These are phyloP conservation scores for Articulospora tetracladia DNA, from an alignment of 495 filamentous ascomycete genomes.

Conservation along the genomic window DNA sequence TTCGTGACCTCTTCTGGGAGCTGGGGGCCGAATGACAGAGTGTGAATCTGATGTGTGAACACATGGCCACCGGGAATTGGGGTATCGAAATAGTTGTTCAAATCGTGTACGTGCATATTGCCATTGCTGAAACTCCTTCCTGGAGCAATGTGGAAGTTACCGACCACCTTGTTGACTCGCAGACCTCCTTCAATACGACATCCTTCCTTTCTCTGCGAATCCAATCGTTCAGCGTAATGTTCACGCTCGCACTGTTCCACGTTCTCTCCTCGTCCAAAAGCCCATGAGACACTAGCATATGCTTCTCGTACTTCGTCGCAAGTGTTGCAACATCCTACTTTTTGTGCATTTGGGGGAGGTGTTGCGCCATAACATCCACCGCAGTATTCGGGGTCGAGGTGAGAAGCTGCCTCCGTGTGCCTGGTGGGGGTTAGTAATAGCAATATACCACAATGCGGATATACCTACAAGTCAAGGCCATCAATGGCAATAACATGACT, in stretches of 20 bases:
- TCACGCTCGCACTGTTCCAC: conserved; percentile 96
- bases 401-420: conserved; percentile 60
- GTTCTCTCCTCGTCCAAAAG: conserved; percentile 84
- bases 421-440: conserved; percentile 36
- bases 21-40: conserved; percentile 89
- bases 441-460: not conserved
- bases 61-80: conserved; percentile 65
- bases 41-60: conserved; percentile 87
- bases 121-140: conserved; percentile 90
- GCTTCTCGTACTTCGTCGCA: conserved; percentile 95
- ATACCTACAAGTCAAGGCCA: conserved; percentile 63
- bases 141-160: conserved; percentile 98
- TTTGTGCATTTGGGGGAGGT: conserved; percentile 61
- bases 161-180: conserved; percentile 95
- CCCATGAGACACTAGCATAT: conserved; percentile 85
- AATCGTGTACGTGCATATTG: conserved; percentile 95
- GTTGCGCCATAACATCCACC: conserved; percentile 87
- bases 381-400: conserved; percentile 90
- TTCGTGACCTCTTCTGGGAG: conserved; percentile 70
- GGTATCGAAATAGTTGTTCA: conserved; percentile 84
- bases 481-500: conserved; percentile 73
- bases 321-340: conserved; percentile 88
- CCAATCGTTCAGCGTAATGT: conserved; percentile 82
- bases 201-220: conserved; percentile 83
- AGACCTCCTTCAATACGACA: conserved; percentile 93